Percentiles rank a stretch among this genome's conserved stretches.
phyloP scores from a whole-genome alignment of 2,329 filamentous ascomycete species.

The Fusarium albosuccineum region DNA sequence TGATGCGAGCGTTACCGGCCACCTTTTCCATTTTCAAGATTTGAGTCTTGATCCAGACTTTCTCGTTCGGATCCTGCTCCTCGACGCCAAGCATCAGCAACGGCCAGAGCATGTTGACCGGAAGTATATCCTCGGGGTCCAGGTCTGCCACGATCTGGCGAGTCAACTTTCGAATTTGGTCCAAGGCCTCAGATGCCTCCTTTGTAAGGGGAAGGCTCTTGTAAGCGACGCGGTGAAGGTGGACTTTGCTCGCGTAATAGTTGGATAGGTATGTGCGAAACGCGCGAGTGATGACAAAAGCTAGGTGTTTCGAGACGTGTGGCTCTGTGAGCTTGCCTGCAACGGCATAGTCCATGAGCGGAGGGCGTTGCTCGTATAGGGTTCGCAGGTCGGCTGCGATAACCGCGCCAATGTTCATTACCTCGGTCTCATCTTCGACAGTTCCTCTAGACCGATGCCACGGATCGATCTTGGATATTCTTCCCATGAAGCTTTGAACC shows the following conservation, averaged over 20 bases:
- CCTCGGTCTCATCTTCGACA: conserved; percentile 69
- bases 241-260: conserved; percentile 68
- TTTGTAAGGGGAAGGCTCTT: conserved; percentile 64
- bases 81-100: conserved; percentile 68
- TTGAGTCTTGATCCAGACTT: conserved; percentile 63
- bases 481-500: conserved; percentile 68
- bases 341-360: conserved; percentile 68
- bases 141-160: conserved; percentile 58
- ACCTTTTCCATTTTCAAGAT: conserved; percentile 63
- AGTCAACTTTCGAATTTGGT: conserved; percentile 62
- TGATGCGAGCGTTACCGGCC: conserved; percentile 59
- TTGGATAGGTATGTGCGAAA: conserved; percentile 69
- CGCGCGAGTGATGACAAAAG: conserved; percentile 63
- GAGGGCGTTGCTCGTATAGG: conserved; percentile 64
- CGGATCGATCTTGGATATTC: conserved; percentile 68
- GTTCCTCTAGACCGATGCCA: conserved; percentile 69
- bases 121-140: conserved; percentile 59
- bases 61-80: conserved; percentile 62
- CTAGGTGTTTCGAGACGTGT: conserved; percentile 62
- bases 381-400: conserved; percentile 65
- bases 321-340: conserved; percentile 63
- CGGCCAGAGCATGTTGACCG: conserved; percentile 70
- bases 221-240: conserved; percentile 69
- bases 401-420: conserved; percentile 65
- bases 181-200: conserved; percentile 62